These are phyloP conservation scores for Ceriops decandra DNA, from an alignment of 345 rosid species.

Conservation along the genomic window DNA sequence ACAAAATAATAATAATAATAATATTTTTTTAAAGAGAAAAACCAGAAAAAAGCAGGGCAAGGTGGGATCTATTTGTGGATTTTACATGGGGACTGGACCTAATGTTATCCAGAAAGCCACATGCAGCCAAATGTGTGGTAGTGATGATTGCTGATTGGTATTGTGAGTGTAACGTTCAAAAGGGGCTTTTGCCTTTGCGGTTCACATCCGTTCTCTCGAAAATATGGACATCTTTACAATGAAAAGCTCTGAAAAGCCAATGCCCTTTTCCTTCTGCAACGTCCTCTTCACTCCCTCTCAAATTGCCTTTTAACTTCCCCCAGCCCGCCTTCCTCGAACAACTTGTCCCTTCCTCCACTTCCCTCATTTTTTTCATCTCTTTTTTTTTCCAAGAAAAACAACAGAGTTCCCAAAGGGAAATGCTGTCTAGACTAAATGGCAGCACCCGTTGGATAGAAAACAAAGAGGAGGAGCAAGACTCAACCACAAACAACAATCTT, in stretches of 20 bases:
- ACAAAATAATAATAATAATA: too few relatives aligned
- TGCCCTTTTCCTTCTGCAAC: slow-evolving; percentile 46
- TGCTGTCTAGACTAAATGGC: slow-evolving; percentile 40
- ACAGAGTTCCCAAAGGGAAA: slow-evolving; percentile 2
- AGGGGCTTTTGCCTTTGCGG: slow-evolving; percentile 9
- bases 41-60: not conserved
- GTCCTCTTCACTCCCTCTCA: slow-evolving; percentile 15
- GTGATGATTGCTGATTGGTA: slow-evolving; percentile 4
- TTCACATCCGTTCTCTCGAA: slow-evolving; percentile 11
- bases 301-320: not conserved
- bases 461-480: slow-evolving; percentile 34
- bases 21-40: not conserved
- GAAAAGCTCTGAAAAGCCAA: slow-evolving; percentile 22
- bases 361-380: slow-evolving; percentile 9
- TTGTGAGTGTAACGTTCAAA: slow-evolving; percentile 27
- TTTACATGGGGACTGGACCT: not conserved
- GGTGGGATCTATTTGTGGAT: not conserved
- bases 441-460: slow-evolving; percentile 34
- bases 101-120: not conserved
- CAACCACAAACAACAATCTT: slow-evolving; percentile 24
- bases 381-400: slow-evolving; percentile 20
- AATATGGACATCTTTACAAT: not conserved
- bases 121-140: slow-evolving; percentile 7
- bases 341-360: not conserved
- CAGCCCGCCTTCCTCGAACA: not conserved